Conservation (phyloP, 2,329 filamentous ascomycete species). For the Fusarium bactridioides region DNA sequence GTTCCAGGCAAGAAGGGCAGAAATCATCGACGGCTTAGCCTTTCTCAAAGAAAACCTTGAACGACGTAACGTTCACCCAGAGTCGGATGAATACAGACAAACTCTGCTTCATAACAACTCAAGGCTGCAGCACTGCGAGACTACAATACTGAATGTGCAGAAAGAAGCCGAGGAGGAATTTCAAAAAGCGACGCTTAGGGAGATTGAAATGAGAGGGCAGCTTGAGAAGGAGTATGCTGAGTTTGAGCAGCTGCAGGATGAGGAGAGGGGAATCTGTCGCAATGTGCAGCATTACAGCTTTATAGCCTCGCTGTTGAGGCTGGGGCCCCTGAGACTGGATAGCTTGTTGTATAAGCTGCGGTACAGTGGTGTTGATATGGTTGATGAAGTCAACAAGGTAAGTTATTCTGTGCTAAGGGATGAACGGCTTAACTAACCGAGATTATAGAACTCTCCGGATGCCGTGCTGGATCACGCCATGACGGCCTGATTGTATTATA, state of each 20-base stretch:
- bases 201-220: not conserved
- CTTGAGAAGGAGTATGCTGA: not conserved
- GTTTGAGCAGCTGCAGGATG: not conserved
- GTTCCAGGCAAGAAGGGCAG: not conserved
- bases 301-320: not conserved
- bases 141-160: not conserved
- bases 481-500: not conserved
- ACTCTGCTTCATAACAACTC: too few relatives aligned
- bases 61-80: not conserved
- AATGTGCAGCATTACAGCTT: not conserved
- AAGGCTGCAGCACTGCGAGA: not conserved
- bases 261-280: not conserved
- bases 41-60: not conserved
- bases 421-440: not conserved
- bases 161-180: not conserved
- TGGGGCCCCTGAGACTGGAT: not conserved
- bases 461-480: not conserved
- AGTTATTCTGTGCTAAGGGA: rapidly evolving
- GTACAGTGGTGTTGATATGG: not conserved
- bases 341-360: not conserved
- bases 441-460: not conserved
- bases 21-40: not conserved
- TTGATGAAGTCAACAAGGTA: not conserved
- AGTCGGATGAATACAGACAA: not conserved
- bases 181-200: not conserved